Evolutionary conservation across 805 yeast genomes (phyloP), one percentile per base, ranked within the genome.

Genomic region (Ogataea nakhonphanomensis): DNA sequence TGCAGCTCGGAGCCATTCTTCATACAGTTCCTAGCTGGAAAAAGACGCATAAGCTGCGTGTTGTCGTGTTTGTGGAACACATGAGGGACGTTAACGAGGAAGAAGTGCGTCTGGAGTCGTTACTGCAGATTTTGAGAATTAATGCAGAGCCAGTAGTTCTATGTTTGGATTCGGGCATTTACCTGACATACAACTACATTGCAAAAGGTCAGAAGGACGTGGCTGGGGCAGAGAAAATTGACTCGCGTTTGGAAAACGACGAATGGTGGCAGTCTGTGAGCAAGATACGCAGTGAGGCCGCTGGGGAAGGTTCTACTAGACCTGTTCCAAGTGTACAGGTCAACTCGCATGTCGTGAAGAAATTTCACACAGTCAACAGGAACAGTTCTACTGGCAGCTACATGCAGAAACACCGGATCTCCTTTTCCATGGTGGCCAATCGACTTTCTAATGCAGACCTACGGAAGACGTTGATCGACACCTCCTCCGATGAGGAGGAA

Each of bases 21-120:
- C 79, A 85, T 8, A 90, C 99, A 0, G 99, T 93, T 3, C 95
- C 95, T 1, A 84, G 82, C 31, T 93, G 99, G 99, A 80, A 85
- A 48, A 70, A 70, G 34, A 79, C 84, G 0, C 93, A 88, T 56
- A 65, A 61, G 5, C 59, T 93, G 27, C 69, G 99, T 44, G 88
- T 93, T 8, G 80, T 93, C 37, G 95, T 85, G 0, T 91, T 93
- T 70, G 97, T 93, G 23, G 99, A 93, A 62, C 71, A 71, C 41
- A 69, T 67, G 32, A 66, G 66, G 0, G 97, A 90, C 49, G 76
- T 87, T 21, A 71, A 64, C 2, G 88, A 84, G 35, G 99, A 93
- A 55, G 62, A 61, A 13, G 61, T 63, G 10, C 64, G 97, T 37
- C 76, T 93, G 28, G 53, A 53, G 1, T 77, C 79, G 29, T 63